Percentiles rank a stretch among this genome's conserved stretches.
Conservation (phyloP, 352 stramenopile species). For the Pythium oligandrum region DNA sequence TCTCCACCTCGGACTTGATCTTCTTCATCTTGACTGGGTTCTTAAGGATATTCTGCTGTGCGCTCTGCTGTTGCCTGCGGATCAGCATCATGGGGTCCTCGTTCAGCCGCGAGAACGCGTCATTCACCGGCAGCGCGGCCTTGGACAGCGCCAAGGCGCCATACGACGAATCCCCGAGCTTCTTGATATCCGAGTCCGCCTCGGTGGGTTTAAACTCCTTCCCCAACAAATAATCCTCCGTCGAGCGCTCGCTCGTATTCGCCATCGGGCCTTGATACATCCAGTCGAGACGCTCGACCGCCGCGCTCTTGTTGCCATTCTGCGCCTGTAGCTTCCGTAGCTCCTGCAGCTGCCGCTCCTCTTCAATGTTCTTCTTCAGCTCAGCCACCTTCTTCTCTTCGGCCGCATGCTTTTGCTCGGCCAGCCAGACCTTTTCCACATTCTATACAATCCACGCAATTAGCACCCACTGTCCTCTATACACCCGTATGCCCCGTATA, state of each 20-base stretch:
- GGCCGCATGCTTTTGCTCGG: constrained; percentile 92
- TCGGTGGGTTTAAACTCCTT: constrained; percentile 79
- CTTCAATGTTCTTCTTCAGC: constrained; percentile 94
- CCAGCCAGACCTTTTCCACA: constrained; percentile 97
- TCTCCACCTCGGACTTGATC: constrained; percentile 80
- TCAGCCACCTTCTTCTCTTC: constrained; percentile 93
- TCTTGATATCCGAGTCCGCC: constrained; percentile 38
- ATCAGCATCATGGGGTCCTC: constrained; percentile 98
- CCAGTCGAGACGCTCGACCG: constrained; percentile 91
- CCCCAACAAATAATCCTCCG: constrained; percentile 92
- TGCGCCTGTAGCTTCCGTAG: constrained; percentile 88
- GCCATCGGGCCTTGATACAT: constrained; percentile 95
- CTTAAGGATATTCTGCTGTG: constrained; percentile 83
- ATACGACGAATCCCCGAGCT: constrained; percentile 56
- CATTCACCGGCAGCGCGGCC: constrained; percentile 63
- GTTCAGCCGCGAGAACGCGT: constrained; percentile 90
- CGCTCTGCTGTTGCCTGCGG: constrained; percentile 70
- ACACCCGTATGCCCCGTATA: neutral
- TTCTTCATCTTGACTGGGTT: constrained; percentile 88
- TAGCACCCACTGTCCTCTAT: neutral
- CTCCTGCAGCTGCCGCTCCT: constrained; percentile 95
- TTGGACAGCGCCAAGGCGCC: constrained; percentile 60
- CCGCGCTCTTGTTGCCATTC: constrained; percentile 72
- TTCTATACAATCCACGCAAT: constrained; percentile 50
- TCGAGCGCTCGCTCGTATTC: constrained; percentile 37